Base-by-base conservation (phyloP, 345 rosid species). In the Heritiera fomes region DNA sequence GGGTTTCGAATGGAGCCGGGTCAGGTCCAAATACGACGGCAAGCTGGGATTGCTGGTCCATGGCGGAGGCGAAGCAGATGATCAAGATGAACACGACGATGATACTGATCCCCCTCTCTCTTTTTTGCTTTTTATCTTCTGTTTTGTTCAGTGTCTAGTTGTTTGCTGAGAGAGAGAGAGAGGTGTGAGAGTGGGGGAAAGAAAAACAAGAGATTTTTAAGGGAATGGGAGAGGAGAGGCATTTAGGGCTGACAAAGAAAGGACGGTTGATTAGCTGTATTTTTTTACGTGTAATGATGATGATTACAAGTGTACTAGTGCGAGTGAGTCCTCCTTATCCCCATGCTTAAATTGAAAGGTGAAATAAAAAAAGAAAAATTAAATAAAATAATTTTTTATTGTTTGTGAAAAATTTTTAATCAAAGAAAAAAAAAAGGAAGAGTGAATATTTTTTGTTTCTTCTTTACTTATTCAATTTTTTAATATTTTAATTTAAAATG, bases 11-110 rank as follows among this genome's bases (percentile, higher is more conserved):
- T 3, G 97, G 92, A 43, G 90, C 90, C 0, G 91, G 82, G 82
- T 96, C 99, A 66, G 91, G 85, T 32, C 98, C 99, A 47, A 96
- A 91, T 67, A 91, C 76, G 84, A 85, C 87, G 41, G 94, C 98
- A 67, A 96, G 93, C 72, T 92, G 98, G 7, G 92, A 87, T 79
- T 95, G 97, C 79, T 94, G 98, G 84, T 85, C 97, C 97, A 94
- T 96, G 86, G 85, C 73, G 58, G 83, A 66, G 75, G 23, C 38
- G 47, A 6, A 30, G 66, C 10, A 7, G 67, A 20, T 41, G 3
- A 23, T 13, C 38, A 34, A 34, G 38, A 34, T 34, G 38, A 34
- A 34, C 3, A 34, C 38, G 38, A n/a, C 8, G 67, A 20, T 41
- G 1, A 23, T 13, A 49, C 8, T 55, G 77, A 73, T 62, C 50